These are phyloP conservation scores for Epichloe sylvatica DNA, from an alignment of 2,329 filamentous ascomycete genomes.

Conservation along the genomic window DNA sequence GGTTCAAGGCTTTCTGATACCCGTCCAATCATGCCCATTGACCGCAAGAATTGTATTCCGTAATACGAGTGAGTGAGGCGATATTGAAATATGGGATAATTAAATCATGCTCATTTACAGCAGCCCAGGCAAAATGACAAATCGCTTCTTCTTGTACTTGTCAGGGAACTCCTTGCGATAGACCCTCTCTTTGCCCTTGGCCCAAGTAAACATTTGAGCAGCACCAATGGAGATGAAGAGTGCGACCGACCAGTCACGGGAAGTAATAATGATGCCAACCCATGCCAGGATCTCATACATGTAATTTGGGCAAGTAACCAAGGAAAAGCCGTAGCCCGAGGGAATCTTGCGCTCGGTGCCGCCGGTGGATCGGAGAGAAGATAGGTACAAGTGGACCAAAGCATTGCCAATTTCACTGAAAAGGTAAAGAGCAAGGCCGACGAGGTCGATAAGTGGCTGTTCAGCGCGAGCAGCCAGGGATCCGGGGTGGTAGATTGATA, in stretches of 20 bases:
- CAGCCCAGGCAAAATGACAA: slow-evolving; percentile 65
- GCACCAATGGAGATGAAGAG: slow-evolving; percentile 63
- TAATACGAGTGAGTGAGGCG: no score
- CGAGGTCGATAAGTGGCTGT: slow-evolving; percentile 41
- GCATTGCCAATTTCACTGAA: slow-evolving; percentile 73
- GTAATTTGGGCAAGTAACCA: slow-evolving; percentile 96
- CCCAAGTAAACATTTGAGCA: slow-evolving; percentile 77
- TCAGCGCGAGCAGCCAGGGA: slow-evolving; percentile 47
- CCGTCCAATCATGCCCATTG: no score
- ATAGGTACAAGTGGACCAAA: slow-evolving; percentile 64
- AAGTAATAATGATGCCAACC: slow-evolving; percentile 68
- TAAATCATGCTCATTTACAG: slow-evolving; percentile 31
- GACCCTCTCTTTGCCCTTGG: slow-evolving; percentile 76
- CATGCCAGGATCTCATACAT: slow-evolving; percentile 83
- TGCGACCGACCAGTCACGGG: slow-evolving; percentile 62
- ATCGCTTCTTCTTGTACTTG: slow-evolving; percentile 91
- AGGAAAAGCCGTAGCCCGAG: slow-evolving; percentile 64
- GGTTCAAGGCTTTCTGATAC: no score
- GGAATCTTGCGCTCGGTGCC: slow-evolving; percentile 83
- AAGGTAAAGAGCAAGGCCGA: slow-evolving; percentile 57
- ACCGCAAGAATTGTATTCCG: no score
- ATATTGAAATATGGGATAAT: no score
- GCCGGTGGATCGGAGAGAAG: slow-evolving; percentile 61
- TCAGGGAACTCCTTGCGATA: slow-evolving; percentile 86
- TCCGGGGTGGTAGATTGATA: slow-evolving; percentile 69